Conservation (phyloP, 768 basidiomycete genomes). For the Termitomyces sp. region DNA sequence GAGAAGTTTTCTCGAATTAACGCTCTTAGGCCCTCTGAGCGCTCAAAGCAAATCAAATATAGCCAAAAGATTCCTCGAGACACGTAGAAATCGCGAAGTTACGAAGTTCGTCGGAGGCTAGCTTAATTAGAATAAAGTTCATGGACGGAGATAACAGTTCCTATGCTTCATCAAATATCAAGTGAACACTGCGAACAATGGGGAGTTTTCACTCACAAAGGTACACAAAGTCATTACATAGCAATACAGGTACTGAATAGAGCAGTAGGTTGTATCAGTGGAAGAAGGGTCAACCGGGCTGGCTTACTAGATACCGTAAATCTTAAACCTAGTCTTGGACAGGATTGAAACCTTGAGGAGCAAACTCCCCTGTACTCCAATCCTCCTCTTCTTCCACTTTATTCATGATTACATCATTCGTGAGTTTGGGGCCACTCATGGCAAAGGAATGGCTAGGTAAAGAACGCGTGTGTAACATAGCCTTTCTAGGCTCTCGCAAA, state of each 20-base stretch:
- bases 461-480: constrained; percentile 29
- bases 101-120: too few relatives aligned
- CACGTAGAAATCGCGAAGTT: background rate
- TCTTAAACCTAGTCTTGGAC: background rate
- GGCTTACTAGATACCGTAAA: constrained; percentile 1
- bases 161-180: background rate
- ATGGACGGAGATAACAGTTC: background rate
- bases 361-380: constrained; percentile 28
- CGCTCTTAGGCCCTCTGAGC: too few relatives aligned
- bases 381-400: constrained; percentile 30
- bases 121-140: background rate
- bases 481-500: constrained; percentile 28
- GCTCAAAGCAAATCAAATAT: too few relatives aligned
- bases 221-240: background rate
- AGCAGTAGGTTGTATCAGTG: background rate
- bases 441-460: constrained; percentile 25
- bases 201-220: background rate
- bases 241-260: background rate
- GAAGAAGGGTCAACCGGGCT: background rate
- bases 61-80: background rate
- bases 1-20: background rate
- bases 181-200: background rate
- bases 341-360: constrained; percentile 2
- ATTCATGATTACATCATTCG: constrained; percentile 7
- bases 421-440: constrained; percentile 8